Percentiles rank a stretch among this genome's conserved stretches.
phyloP scores from a whole-genome alignment of 208 protist genomes.

The Wallacemonas sp. region DNA sequence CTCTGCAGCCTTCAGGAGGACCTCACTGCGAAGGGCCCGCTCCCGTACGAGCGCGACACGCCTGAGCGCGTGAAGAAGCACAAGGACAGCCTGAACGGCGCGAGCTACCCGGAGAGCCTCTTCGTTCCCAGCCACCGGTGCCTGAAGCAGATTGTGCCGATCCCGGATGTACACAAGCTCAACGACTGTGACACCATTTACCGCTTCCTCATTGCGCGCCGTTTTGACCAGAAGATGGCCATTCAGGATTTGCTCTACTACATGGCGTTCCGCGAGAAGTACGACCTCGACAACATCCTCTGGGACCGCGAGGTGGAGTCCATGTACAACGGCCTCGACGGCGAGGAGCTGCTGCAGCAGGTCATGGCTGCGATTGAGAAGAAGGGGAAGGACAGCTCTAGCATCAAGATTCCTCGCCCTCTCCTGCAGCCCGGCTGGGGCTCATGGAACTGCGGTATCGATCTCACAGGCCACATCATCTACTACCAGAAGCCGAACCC shows the following conservation, averaged over 20 bases:
- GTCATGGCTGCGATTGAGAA: constrained; percentile 34
- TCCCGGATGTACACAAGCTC: constrained; percentile 58
- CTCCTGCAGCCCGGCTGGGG: constrained; percentile 61
- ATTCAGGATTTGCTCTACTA: constrained; percentile 46
- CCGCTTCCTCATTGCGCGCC: constrained; percentile 56
- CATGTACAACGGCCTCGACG: constrained; percentile 51
- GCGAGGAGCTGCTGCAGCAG: constrained; percentile 44
- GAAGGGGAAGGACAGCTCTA: constrained; percentile 21
- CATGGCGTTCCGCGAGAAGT: constrained; percentile 60
- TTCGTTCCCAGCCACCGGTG: constrained; percentile 26
- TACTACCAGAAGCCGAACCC: constrained; percentile 59
- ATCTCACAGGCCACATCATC: constrained; percentile 44
- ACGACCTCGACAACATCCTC: constrained; percentile 48
- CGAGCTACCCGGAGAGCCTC: constrained; percentile 47
- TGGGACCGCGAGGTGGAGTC: constrained; percentile 50
- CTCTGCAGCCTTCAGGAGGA: constrained; percentile 43
- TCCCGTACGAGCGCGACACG: constrained; percentile 25
- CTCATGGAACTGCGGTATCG: constrained; percentile 56
- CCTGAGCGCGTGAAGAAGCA: constrained; percentile 28
- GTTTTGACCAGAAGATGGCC: constrained; percentile 36
- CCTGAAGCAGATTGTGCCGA: constrained; percentile 49
- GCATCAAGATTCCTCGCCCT: constrained; percentile 39
- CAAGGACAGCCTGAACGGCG: constrained; percentile 11
- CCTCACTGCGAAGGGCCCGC: constrained; percentile 31
- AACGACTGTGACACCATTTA: constrained; percentile 66